Percentiles rank a stretch among this genome's conserved stretches.
Conservation (phyloP, 345 rosid genomes). For the Camelina neglecta region DNA sequence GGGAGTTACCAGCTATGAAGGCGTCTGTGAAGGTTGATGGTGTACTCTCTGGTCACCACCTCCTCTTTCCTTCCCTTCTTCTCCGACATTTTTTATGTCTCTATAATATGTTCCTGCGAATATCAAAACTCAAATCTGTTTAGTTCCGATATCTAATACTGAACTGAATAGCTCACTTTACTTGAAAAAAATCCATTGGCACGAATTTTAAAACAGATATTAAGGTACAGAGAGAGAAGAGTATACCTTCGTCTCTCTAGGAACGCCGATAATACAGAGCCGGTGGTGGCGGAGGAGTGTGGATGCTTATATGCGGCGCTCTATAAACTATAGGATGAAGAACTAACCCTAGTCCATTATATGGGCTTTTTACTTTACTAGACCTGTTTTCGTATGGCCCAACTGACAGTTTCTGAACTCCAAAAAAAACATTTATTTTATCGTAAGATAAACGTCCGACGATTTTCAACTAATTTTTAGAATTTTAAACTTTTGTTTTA, state of each 20-base stretch:
- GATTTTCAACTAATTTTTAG: not conserved
- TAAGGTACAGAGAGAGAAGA: too few species aligned
- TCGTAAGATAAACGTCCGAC: not conserved
- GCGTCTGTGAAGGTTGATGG: conserved; percentile 46
- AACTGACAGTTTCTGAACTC: not conserved
- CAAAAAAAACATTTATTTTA: not conserved
- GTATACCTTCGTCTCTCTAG: conserved; percentile 19
- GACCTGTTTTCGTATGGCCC: not conserved
- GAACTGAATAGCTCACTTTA: not conserved
- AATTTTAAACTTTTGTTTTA: not conserved
- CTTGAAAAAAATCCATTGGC: not conserved
- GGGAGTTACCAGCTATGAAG: conserved; percentile 71
- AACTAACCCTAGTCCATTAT: conserved; percentile 27
- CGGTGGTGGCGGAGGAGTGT: conserved; percentile 21
- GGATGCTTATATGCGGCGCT: conserved; percentile 17
- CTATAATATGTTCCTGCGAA: not conserved
- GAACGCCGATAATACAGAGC: conserved; percentile 16
- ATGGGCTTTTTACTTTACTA: conserved; percentile 17
- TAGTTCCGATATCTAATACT: not conserved
- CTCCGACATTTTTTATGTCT: conserved; percentile 59
- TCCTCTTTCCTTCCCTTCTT: conserved; percentile 77
- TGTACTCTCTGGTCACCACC: conserved; percentile 83
- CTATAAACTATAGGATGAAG: not conserved
- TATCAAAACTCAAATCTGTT: not conserved
- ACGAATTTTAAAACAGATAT: not conserved